Base-by-base conservation (phyloP, 2,329 filamentous ascomycete genomes). In the Ophiostoma angusticollis region DNA sequence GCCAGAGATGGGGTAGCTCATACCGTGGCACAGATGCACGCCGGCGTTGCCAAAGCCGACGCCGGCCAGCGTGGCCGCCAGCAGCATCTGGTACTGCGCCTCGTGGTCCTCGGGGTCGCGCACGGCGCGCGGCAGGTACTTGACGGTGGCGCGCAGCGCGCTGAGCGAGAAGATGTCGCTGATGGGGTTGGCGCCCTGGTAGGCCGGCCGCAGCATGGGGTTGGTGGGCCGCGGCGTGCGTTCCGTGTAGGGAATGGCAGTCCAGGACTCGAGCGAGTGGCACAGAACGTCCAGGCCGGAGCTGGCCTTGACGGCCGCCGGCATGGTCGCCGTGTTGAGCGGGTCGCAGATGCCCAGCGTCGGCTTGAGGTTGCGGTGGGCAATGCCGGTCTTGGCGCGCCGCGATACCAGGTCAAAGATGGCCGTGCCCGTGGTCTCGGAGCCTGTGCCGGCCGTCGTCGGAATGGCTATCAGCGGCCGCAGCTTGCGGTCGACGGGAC, bases 31-130 rank as follows among this genome's bases (percentile, higher is more conserved):
- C 31, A 77, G 67, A 62, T 98, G 91, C 3, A 98, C 91, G 35
- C 93, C 91, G 1, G 93, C 93, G 52, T 98, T 98, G 16, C 93
- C 91, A 57, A 98, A 98, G 0, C 91, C 91, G 3, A 98, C 86
- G 32, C 91, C 91, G 0, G 93, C 91, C 2, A 98, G 43, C 3
- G 91, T 98, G 1, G 91, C 83, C 3, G 91, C 91, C 16, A 98
- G 74, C 22, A 98, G 70, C 93, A 98, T 98, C 59, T 96, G 78
- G 23, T 75, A 82, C 60, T 98, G 91, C 0, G 93, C 93, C 58
- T 96, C 91, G 44, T 74, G 69, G 57, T 98, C 91, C 24, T 94
- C 86, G 0, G 89, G 86, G 52, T 96, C 83, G 42, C 71, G 78
- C 3, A 93, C 83, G 0, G 86, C 81, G 40, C 89, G 76, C 0